Base-by-base conservation (phyloP, 192 early-diverging fungal genomes). In the Coemansia sp. region DNA sequence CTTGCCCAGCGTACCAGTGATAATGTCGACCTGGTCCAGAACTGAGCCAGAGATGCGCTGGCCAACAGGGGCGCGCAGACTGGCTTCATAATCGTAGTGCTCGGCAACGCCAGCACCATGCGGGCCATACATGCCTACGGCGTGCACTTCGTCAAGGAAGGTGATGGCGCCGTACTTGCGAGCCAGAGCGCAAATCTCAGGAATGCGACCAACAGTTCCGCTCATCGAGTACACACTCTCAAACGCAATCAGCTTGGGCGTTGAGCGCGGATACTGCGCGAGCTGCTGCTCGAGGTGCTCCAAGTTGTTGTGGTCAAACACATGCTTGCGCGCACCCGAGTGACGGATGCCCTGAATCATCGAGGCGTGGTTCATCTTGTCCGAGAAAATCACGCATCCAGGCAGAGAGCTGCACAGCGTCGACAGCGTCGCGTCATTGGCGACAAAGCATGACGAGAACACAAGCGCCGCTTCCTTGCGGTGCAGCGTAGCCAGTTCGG, bases 171-270 rank as follows among this genome's bases (percentile, higher is more conserved):
- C 93, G 80, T 98, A 98, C 82, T 95, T 94, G 43, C 89, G 90
- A 57, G 95, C 94, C 39, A 98, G 76, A 38, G 85, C 83, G 64
- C 87, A 90, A 66, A 98, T 96, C 52, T 93, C 90, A 47, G 92
- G 87, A 67, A 96, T 96, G 62, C 90, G 93, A 14, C 93, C 94
- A 32, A 98, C 90, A 7, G 92, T 91, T 58, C 95, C 95, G 22
- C 89, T 93, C 95, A 98, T 98, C 72, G 94, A 96, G 82, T 98
- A 98, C 14, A 98, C 94, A 60, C 90, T 91, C 83, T 98, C 95
- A 66, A 95, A 98, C 19, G 94, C 95, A 74, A 98, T 89, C 55
- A 98, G 86, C 82, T 98, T 98, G 55, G 95, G 95, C 11, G 85
- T 85, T n/a, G 86, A 85, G 64, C 90, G 88, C 67, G 92, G 90